Evolutionary conservation across 148 eudicot genomes (phyloP).

Genomic region (Dianthus caryophyllus): DNA sequence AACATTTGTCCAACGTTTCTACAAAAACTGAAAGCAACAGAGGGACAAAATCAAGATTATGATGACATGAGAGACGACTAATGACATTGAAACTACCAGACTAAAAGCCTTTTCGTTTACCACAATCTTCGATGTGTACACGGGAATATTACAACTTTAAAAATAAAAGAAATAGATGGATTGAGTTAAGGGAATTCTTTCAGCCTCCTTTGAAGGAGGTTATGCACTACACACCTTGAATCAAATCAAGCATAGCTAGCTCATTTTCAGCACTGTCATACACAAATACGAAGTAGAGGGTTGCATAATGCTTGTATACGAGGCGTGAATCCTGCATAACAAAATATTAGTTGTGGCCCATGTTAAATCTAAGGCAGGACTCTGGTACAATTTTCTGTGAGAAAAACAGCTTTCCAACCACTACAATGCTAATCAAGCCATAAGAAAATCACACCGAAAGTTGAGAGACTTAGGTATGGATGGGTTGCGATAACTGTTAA

Average conservation of each 20-base stretch:
- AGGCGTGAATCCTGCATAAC: conserved; percentile 72
- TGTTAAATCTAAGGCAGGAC: neutral
- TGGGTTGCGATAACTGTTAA: neutral
- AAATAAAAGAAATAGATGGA: neutral
- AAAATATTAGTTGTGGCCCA: conserved; percentile 2
- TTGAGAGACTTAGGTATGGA: neutral
- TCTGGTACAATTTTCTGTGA: neutral
- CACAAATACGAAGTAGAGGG: conserved; percentile 77
- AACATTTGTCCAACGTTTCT: conserved; percentile 90
- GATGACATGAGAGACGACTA: neutral
- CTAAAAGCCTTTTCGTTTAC: neutral
- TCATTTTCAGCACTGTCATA: conserved; percentile 87
- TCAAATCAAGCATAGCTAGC: conserved; percentile 89
- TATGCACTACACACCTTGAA: conserved; percentile 68
- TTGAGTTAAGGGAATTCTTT: too few species aligned
- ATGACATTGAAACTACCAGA: neutral
- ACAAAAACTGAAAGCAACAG: conserved; percentile 64
- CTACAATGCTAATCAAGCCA: neutral
- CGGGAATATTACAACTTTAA: neutral
- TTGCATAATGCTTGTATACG: conserved; percentile 85
- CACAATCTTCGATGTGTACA: neutral
- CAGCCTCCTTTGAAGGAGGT: neutral
- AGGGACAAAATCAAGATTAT: conserved; percentile 7
- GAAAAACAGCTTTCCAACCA: neutral
- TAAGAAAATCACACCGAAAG: neutral